Base-by-base conservation (phyloP, 2,329 filamentous ascomycete species). In the Zasmidium cellare region DNA sequence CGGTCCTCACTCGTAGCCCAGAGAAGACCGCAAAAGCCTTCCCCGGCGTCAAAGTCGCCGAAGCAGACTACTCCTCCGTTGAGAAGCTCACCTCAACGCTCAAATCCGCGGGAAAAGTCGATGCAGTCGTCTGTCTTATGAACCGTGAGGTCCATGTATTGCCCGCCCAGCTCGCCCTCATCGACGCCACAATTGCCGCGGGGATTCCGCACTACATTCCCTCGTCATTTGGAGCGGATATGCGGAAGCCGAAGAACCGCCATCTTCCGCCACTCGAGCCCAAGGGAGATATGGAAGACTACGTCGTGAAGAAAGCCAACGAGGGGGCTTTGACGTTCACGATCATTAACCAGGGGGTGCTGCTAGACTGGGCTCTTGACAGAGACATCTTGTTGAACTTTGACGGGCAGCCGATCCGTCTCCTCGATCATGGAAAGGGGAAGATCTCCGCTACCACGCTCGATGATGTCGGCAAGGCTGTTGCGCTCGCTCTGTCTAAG, bases 21-120 rank as follows among this genome's bases (percentile, higher is more conserved):
- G n/a, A 50, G 44, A 18, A 63, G 41, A 67, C 58, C 23, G 64
- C 93, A 1, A 79, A 97, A 20, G 85, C 82, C 25, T 97, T 91
- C 67, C 92, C 93, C 5, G 85, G 86, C 1, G 83, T 87, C 56
- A 86, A 86, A 63, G 59, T 62, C 19, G 57, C 54, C 2, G 52
- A 59, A 55, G 62, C 67, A 11, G 65, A 71, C 53, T 67, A 64
- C 56, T 50, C 67, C 23, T 72, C 70, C 3, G 61, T 67, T 24
- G 57, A 63, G 16, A 69, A 61, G 59, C 64, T 76, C 19, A 71
- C 63, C 7, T 44, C 53, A 12, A 67, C 64, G 2, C 66, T 77
- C 16, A 16, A 62, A 18, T 20, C 24, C 25, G 55, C 25, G n/a
- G 19, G 45, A 11, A 71, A 68, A 3, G 61, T 69, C 25, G 70